Evolutionary conservation across 192 early-diverging fungal genomes (phyloP).

Genomic region (Backusella tuberculispora): DNA sequence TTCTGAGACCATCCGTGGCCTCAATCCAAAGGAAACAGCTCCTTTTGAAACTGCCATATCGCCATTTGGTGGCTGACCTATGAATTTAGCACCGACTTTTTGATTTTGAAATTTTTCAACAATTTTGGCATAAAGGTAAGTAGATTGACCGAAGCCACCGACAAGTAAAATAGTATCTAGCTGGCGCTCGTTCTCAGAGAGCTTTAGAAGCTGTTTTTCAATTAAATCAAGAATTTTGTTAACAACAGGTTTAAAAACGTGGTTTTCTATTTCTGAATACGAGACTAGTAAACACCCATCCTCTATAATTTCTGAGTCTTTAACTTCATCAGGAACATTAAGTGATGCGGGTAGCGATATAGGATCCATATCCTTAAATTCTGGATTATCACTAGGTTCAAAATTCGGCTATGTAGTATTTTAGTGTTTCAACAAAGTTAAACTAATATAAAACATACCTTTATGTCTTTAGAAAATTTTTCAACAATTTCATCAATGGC

Average conservation of each 20-base stretch:
- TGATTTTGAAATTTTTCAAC: conserved; percentile 40
- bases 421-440: conserved; percentile 17
- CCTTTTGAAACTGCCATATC: conserved; percentile 53
- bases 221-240: conserved; percentile 49
- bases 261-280: conserved; percentile 47
- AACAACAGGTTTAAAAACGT: conserved; percentile 55
- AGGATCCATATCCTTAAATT: conserved; percentile 42
- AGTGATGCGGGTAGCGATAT: conserved; percentile 45
- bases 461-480: conserved; percentile 43
- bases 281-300: conserved; percentile 48
- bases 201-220: conserved; percentile 46
- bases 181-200: conserved; percentile 39
- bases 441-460: too few relatives aligned
- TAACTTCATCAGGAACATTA: conserved; percentile 41
- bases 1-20: conserved; percentile 48
- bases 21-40: conserved; percentile 52
- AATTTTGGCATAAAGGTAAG: conserved; percentile 52
- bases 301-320: conserved; percentile 48
- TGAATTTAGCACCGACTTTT: conserved; percentile 40
- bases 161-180: conserved; percentile 55
- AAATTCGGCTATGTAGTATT: conserved; percentile 45
- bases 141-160: conserved; percentile 58
- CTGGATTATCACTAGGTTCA: conserved; percentile 34
- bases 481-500: conserved; percentile 44
- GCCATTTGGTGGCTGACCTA: conserved; percentile 44